Percentiles rank a stretch among this genome's conserved stretches.
Evolutionary conservation across 148 eudicot species (phyloP).

Genomic region (Vaccinium darrowii): DNA sequence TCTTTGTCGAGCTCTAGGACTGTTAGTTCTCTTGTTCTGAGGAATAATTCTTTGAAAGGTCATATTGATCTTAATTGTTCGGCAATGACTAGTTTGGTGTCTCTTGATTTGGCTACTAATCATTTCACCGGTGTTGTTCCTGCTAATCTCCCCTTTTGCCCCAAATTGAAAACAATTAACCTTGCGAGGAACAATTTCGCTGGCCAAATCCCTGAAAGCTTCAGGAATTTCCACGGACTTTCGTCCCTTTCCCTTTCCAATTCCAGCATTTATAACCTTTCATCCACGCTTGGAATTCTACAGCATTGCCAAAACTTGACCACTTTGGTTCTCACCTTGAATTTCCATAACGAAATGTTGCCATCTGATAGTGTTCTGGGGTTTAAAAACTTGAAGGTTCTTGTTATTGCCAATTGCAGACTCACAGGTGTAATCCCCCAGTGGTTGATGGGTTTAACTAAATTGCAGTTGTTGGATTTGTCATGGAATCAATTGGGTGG

Average conservation of each 20-base stretch:
- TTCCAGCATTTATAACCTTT: slow-evolving; percentile 19
- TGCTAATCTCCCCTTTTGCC: slow-evolving; percentile 24
- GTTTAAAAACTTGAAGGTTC: slow-evolving; percentile 21
- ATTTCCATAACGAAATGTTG: slow-evolving; percentile 21
- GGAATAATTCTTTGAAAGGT: slow-evolving; percentile 34
- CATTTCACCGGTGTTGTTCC: slow-evolving; percentile 26
- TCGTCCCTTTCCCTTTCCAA: slow-evolving; percentile 21
- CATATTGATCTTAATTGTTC: slow-evolving; percentile 27
- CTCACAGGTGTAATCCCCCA: slow-evolving; percentile 33
- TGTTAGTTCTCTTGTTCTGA: slow-evolving; percentile 21
- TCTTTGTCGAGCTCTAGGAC: slow-evolving; percentile 26
- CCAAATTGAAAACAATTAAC: slow-evolving; percentile 18
- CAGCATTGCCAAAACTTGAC: slow-evolving; percentile 32
- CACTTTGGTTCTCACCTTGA: slow-evolving; percentile 30
- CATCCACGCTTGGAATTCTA: slow-evolving; percentile 23
- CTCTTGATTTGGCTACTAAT: slow-evolving; percentile 32
- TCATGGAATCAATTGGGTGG: slow-evolving; percentile 33
- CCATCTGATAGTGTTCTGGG: slow-evolving; percentile 16
- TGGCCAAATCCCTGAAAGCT: slow-evolving; percentile 30
- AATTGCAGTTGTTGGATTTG: slow-evolving; percentile 36
- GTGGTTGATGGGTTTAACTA: slow-evolving; percentile 24
- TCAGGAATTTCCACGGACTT: slow-evolving; percentile 21
- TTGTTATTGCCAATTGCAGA: slow-evolving; percentile 27
- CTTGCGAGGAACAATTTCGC: slow-evolving; percentile 26
- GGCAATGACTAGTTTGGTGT: slow-evolving; percentile 25